Conservation (phyloP, 768 basidiomycete genomes). For the Pleurotus salmoneostramineus region DNA sequence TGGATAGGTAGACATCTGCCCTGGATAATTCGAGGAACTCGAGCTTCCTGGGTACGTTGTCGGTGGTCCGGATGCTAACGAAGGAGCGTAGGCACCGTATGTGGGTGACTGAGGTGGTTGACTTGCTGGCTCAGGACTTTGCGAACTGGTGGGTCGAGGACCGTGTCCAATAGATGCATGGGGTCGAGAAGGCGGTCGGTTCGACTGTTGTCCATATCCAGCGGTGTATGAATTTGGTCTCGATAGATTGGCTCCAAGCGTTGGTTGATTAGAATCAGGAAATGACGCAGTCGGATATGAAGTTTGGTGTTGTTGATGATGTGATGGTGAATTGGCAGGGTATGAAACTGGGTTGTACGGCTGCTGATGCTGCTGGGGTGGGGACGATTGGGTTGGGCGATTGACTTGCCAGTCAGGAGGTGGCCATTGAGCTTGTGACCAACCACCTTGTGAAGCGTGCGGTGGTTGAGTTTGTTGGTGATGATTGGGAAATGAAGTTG, state of each 20-base stretch:
- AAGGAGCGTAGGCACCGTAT: background rate
- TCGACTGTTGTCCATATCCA: background rate
- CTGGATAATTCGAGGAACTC: slow-evolving; percentile 12
- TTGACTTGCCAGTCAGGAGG: slow-evolving; percentile 36
- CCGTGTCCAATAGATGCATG: slow-evolving; percentile 1
- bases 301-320: background rate
- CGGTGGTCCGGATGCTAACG: slow-evolving; percentile 17
- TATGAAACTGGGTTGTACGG: slow-evolving; percentile 10
- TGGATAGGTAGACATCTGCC: slow-evolving; percentile 12
- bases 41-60: slow-evolving; percentile 15
- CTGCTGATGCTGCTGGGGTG: slow-evolving; percentile 13
- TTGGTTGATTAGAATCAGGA: background rate
- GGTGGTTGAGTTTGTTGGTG: background rate
- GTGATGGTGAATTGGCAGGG: background rate
- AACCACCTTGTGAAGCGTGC: slow-evolving; percentile 11
- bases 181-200: background rate
- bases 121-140: background rate
- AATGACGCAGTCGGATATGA: slow-evolving; percentile 6
- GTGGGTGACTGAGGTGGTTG: background rate
- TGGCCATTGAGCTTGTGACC: slow-evolving; percentile 35
- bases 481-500: slow-evolving; percentile 1
- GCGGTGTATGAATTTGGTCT: slow-evolving; percentile 3
- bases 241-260: slow-evolving; percentile 2
- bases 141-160: slow-evolving; percentile 4
- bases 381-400: slow-evolving; percentile 4